Evolutionary conservation across 345 rosid genomes (phyloP), one percentile per base, ranked within the genome.

Genomic region (Heritiera littoralis): DNA sequence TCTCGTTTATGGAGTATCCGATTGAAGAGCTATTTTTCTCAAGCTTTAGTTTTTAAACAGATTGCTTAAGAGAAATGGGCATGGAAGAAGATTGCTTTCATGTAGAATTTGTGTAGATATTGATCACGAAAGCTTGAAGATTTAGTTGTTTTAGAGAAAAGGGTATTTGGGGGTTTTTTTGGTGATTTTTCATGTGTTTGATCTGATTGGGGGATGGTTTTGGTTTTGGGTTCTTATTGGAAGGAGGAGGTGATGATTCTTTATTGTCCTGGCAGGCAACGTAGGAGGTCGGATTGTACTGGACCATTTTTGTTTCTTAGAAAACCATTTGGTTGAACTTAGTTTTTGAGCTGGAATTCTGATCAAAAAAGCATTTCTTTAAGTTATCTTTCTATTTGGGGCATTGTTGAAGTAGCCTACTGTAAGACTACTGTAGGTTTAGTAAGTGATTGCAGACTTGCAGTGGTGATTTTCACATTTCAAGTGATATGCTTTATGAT

Each of bases 51-150:
- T 79, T 81, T 32, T 78, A 80, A 77, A 55, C 49, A 73, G 81
- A 60, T 61, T 86, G 85, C 72, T 71, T 43, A 59, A 69, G 32
- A 28, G 17, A 30, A 43, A 68, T n/a, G 81, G 84, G 71, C 61
- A 85, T 84, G 91, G 81, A 83, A 80, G 88, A 86, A 79, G 86
- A 86, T 82, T 83, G 88, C 83, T 61, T 61, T 40, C 58, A 17
- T 78, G 75, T 43, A 35, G 77, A 80, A 66, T 79, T 79, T 83
- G 56, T 66, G 30, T 75, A 79, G 79, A 73, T 43, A 40, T 74
- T 70, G 75, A 82, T 65, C 28, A 70, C 38, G 61, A 68, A 56
- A 18, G 51, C 55, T 74, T 58, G 79, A 40, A 51, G 49, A 72
- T 64, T 64, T 81, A 41, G 64, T 58, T 77, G 41, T 49, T 67